Evolutionary conservation across 345 rosid genomes (phyloP).

Genomic region (Citrus mangshanensis): DNA sequence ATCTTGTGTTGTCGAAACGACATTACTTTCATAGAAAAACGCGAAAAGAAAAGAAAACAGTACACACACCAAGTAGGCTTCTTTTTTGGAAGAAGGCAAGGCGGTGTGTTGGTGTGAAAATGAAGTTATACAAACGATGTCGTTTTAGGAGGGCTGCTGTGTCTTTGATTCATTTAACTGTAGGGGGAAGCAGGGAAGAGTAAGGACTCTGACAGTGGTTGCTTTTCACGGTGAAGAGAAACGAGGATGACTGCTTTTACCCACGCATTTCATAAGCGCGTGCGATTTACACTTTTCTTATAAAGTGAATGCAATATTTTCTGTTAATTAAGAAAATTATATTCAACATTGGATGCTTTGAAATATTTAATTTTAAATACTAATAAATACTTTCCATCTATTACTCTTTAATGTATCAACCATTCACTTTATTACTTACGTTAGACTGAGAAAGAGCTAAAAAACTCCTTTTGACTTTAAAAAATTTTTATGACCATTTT

Average conservation of each 20-base stretch:
- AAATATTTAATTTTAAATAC: too few relatives aligned
- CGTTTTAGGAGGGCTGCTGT: not conserved
- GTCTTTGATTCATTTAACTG: not conserved
- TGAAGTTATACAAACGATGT: not conserved
- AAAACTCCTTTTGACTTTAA: too few relatives aligned
- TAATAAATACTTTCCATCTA: too few relatives aligned
- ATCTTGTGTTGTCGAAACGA: not conserved
- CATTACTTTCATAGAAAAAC: not conserved
- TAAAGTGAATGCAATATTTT: not conserved
- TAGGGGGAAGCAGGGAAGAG: not conserved
- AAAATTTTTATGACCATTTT: too few relatives aligned
- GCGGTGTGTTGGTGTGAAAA: not conserved
- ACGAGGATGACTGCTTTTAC: not conserved
- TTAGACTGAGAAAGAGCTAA: too few relatives aligned
- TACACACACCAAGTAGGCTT: not conserved
- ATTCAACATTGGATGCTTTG: too few relatives aligned
- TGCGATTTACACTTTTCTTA: not conserved
- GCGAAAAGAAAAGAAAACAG: not conserved
- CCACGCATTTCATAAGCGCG: slow-evolving; percentile 31
- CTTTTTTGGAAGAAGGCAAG: slow-evolving; percentile 1
- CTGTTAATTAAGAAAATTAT: too few relatives aligned
- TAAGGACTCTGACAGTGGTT: slow-evolving; percentile 32
- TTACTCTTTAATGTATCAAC: too few relatives aligned
- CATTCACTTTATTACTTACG: too few relatives aligned
- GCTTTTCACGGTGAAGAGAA: slow-evolving; percentile 31